Evolutionary conservation across 768 basidiomycete genomes (phyloP).

Genomic region (Mycena sanguinolenta): DNA sequence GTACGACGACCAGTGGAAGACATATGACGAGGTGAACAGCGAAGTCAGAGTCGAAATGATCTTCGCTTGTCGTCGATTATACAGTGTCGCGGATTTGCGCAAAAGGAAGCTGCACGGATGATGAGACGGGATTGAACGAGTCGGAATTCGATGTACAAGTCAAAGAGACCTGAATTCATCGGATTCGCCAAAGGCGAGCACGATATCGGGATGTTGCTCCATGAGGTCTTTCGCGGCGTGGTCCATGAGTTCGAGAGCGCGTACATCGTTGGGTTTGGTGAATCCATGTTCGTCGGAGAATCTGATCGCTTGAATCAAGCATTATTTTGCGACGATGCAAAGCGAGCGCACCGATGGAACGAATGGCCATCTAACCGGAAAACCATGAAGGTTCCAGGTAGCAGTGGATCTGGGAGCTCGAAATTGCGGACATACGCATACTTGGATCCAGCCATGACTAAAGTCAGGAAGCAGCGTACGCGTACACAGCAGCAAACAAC

Average conservation of each 20-base stretch:
- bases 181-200: constrained; percentile 94
- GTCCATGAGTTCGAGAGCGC: constrained; percentile 93
- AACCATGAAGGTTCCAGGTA: constrained; percentile 88
- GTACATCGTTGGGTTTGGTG: constrained; percentile 90
- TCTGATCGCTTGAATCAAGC: constrained; percentile 52
- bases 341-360: constrained; percentile 81
- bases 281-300: constrained; percentile 90
- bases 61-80: constrained; percentile 90
- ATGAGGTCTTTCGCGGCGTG: constrained; percentile 86
- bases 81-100: constrained; percentile 78
- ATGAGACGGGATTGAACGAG: constrained; percentile 74
- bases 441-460: constrained; percentile 90
- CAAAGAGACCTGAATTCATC: constrained; percentile 90
- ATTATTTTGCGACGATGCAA: neutral
- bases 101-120: constrained; percentile 82
- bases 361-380: constrained; percentile 93
- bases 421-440: constrained; percentile 92
- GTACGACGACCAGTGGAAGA: constrained; percentile 86
- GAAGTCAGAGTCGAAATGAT: constrained; percentile 34
- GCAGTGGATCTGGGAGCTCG: constrained; percentile 88
- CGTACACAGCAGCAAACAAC: neutral
- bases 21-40: constrained; percentile 80
- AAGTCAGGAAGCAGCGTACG: neutral
- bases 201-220: constrained; percentile 85
- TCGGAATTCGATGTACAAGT: constrained; percentile 51